Base-by-base conservation (phyloP, 495 filamentous ascomycete species). In the Aspergillus egyptiacus region DNA sequence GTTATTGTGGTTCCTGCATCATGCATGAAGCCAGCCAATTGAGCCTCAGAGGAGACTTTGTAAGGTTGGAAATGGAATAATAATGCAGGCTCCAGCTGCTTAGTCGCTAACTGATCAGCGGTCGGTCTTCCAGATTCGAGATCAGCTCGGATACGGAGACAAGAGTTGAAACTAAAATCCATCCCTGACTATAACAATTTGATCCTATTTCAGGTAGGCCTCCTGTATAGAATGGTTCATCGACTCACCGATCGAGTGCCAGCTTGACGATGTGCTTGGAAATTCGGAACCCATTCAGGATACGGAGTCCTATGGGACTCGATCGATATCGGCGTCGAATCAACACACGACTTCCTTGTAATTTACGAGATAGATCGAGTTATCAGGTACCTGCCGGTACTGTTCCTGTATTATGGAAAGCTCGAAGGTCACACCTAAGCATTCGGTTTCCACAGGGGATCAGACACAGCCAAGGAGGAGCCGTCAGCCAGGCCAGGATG, bases 1-100 rank as follows among this genome's bases (percentile, higher is more conserved):
- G n/a, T n/a, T n/a, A n/a, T n/a, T n/a, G n/a, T n/a, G n/a, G 31
- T 46, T 35, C 31, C 32, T 35, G 32, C 43, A 46, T 35, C 31
- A 22, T 35, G 32, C 43, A 46, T 24, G 24, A 7, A 9, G 20
- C 32, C 31, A 34, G 15, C 43, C 43, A 46, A 25, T 39, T 9
- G 28, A 34, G 42, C 30, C 42, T 34, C 30, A 10, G 42, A 43
- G 36, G 13, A 10, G 22, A 22, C 3, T n/a, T n/a, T n/a, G n/a
- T n/a, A n/a, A n/a, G n/a, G n/a, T n/a, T n/a, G n/a, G n/a, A n/a
- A n/a, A n/a, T n/a, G n/a, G n/a, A n/a, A n/a, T n/a, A n/a, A n/a
- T n/a, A n/a, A n/a, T n/a, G n/a, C n/a, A n/a, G n/a, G n/a, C n/a
- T n/a, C n/a, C n/a, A n/a, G n/a, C n/a, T n/a, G n/a, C n/a, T n/a